Base-by-base conservation (phyloP, 148 eudicot genomes). In the Heliamphora exappendiculata region DNA sequence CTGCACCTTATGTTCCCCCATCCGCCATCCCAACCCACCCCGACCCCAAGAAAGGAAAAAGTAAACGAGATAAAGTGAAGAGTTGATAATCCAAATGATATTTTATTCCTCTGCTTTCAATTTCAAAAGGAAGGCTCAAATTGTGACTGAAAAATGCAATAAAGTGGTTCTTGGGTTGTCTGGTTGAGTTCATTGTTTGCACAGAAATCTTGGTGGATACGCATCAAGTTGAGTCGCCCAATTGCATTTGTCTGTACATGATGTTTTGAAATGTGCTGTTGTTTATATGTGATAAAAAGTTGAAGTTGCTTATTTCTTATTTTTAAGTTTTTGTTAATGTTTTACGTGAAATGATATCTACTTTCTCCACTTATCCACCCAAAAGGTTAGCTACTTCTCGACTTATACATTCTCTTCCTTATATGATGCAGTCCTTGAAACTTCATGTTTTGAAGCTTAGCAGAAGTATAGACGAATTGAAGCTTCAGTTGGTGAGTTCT, bases 391-490 rank as follows among this genome's bases (percentile, higher is more conserved):
- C 14, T 3, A 0, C 70, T 62, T 29, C 70, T 66, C 24, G 36
- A 9, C 2, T 16, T 63, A 20, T 42, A 37, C 73, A 63, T 62
- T 78, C 29, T 45, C 73, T 81, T 73, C 62, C 72, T 72, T 57
- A 37, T 73, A 50, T 82, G 72, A 78, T 84, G 89, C 97, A 95
- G 99, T 95, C 99, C 78, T 85, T 95, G 84, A 89, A 95, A 81
- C 89, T 95, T 79, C 88, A 87, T 78, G 97, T 95, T 73, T 79
- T 95, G 85, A 87, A 92, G 94, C 97, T 93, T 78, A 50, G 81
- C 60, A 79, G 68, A 81, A 83, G 89, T 75, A 84, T 91, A 63
- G 96, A 92, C 31, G 79, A 74, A 9, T 81, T 95, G 85, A 83
- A 85, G 86, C 83, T 77, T 47, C 85, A 84, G 81, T 67, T 91